Evolutionary conservation across 2,329 filamentous ascomycete species (phyloP).

Genomic region (Emericellopsis cladophorae): DNA sequence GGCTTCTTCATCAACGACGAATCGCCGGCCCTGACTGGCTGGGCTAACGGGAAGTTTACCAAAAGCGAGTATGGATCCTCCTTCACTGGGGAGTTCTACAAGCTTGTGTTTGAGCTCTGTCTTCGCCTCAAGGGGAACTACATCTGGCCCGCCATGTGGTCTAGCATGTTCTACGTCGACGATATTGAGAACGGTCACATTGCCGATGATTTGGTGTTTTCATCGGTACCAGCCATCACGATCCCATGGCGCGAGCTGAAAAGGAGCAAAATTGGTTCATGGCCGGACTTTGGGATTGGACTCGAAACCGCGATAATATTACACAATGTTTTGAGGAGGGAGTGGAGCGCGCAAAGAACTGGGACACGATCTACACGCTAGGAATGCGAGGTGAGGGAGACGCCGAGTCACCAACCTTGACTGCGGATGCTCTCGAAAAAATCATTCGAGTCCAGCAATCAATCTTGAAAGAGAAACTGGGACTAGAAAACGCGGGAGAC

Average conservation of each 20-base stretch:
- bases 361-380: conserved; percentile 42
- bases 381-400: conserved; percentile 61
- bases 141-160: conserved; percentile 51
- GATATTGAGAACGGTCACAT: conserved; percentile 38
- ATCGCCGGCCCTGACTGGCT: conserved; percentile 53
- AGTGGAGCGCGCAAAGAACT: not conserved
- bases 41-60: conserved; percentile 26
- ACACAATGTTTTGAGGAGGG: conserved; percentile 1
- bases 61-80: not conserved
- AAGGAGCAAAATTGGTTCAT: conserved; percentile 20
- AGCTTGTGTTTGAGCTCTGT: conserved; percentile 45
- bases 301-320: not conserved
- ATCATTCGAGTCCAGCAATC: conserved; percentile 47
- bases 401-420: conserved; percentile 42
- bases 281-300: conserved; percentile 42
- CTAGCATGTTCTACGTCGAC: conserved; percentile 40
- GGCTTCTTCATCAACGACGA: conserved; percentile 63
- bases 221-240: conserved; percentile 48
- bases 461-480: conserved; percentile 42
- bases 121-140: conserved; percentile 44
- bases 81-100: conserved; percentile 33
- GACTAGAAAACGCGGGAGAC: conserved; percentile 18
- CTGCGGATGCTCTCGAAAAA: conserved; percentile 35
- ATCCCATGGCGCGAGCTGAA: conserved; percentile 46
- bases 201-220: conserved; percentile 47